These are phyloP conservation scores for Panicum miliaceum DNA, from an alignment of 176 grass and related monocot species.

Conservation along the genomic window DNA sequence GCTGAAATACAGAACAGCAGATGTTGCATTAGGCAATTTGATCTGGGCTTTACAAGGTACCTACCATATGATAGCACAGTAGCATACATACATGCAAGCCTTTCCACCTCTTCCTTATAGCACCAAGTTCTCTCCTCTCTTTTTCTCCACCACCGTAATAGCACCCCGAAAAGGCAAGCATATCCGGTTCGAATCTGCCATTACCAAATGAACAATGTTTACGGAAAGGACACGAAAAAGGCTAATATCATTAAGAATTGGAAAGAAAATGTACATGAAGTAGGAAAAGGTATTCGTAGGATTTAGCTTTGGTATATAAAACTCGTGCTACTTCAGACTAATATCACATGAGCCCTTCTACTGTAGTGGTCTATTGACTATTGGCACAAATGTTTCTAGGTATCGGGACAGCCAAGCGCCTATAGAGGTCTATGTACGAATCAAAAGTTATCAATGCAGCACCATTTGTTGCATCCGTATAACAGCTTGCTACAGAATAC, in stretches of 20 bases:
- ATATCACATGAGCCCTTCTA: neutral
- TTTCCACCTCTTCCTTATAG: slow-evolving; percentile 77
- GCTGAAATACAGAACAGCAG: slow-evolving; percentile 46
- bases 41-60: slow-evolving; percentile 1
- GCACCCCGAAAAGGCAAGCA: slow-evolving; percentile 88
- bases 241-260: slow-evolving; percentile 6
- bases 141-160: slow-evolving; percentile 86
- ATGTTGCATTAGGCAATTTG: neutral
- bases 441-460: neutral
- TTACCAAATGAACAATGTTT: slow-evolving; percentile 32
- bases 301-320: slow-evolving; percentile 8
- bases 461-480: neutral
- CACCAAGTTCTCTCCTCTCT: slow-evolving; percentile 69
- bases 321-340: slow-evolving; percentile 17
- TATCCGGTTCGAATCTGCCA: slow-evolving; percentile 86
- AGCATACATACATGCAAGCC: slow-evolving; percentile 63
- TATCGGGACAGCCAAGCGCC: neutral
- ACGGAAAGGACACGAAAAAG: neutral
- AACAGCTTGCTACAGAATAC: slow-evolving; percentile 21
- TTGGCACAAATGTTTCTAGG: neutral
- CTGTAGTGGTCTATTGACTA: slow-evolving; percentile 26
- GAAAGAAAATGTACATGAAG: neutral
- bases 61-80: slow-evolving; percentile 23
- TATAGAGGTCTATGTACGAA: slow-evolving; percentile 13
- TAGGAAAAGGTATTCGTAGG: neutral